These are phyloP conservation scores for Pseudevernia furfuracea DNA, from an alignment of 495 filamentous ascomycete genomes.

Conservation along the genomic window DNA sequence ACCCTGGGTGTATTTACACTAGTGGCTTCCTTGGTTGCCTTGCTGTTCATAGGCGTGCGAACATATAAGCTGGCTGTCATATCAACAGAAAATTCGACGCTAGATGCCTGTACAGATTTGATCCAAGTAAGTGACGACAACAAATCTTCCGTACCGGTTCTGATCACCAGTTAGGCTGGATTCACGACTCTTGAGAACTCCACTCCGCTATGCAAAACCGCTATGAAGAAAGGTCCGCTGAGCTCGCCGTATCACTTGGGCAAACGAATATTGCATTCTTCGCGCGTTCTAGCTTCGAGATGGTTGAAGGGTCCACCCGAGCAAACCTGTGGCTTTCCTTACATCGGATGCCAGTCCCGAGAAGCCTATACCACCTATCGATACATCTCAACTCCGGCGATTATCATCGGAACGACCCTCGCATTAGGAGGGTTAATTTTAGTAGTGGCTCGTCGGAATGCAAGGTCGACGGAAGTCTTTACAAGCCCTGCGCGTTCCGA, in stretches of 20 bases:
- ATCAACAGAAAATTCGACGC: background rate
- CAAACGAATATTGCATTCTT: background rate
- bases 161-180: background rate
- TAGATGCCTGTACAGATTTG: background rate
- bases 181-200: background rate
- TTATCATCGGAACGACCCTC: background rate
- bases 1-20: background rate
- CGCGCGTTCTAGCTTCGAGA: background rate
- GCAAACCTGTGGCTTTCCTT: background rate
- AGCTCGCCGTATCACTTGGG: conserved; percentile 2
- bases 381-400: background rate
- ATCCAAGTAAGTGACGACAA: background rate
- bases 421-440: background rate
- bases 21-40: background rate
- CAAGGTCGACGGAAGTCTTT: background rate
- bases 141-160: background rate
- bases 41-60: conserved; percentile 6
- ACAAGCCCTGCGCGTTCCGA: conserved; percentile 1
- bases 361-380: background rate
- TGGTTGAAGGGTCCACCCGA: background rate
- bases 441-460: background rate
- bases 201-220: background rate
- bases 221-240: background rate
- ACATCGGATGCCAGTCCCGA: background rate
- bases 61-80: conserved; percentile 6